These are phyloP conservation scores for Hansenula lynferdii DNA, from an alignment of 1,139 yeast genomes.

Conservation along the genomic window DNA sequence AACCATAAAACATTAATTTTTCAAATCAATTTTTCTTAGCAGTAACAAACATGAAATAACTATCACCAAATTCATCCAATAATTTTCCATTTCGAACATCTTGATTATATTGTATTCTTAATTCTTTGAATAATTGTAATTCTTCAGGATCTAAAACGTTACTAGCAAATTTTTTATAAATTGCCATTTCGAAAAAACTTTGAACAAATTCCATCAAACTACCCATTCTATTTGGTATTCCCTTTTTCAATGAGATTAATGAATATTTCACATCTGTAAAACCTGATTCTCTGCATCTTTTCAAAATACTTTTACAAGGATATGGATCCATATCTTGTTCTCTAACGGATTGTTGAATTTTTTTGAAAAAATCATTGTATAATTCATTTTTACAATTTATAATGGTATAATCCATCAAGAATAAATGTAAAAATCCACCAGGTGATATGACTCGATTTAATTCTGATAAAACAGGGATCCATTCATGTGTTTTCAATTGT, in stretches of 20 bases:
- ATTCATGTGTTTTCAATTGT: conserved; percentile 24
- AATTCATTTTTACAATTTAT: conserved; percentile 19
- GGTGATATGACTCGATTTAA: conserved; percentile 33
- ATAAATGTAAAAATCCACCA: conserved; percentile 32
- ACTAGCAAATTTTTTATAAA: conserved; percentile 13
- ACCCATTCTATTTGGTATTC: conserved; percentile 17
- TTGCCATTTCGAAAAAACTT: conserved; percentile 15
- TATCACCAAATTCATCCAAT: conserved; percentile 18
- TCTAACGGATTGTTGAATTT: conserved; percentile 19
- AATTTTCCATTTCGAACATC: conserved; percentile 15
- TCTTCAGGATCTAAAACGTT: conserved; percentile 10
- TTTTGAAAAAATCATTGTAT: conserved; percentile 21
- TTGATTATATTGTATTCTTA: conserved; percentile 17
- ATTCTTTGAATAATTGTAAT: conserved; percentile 10
- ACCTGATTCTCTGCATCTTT: conserved; percentile 25
- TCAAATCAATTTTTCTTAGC: conserved; percentile 9
- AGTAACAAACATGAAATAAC: conserved; percentile 18
- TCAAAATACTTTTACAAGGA: conserved; percentile 24
- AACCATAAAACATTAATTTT: not conserved
- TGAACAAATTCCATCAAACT: conserved; percentile 17
- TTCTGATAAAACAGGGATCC: conserved; percentile 32
- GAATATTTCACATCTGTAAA: conserved; percentile 23
- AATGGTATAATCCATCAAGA: conserved; percentile 26
- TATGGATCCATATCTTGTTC: conserved; percentile 27
- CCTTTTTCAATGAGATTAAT: conserved; percentile 16